These are phyloP conservation scores for Cymodocea nodosa DNA, from an alignment of 116 monocot species.

Conservation along the genomic window DNA sequence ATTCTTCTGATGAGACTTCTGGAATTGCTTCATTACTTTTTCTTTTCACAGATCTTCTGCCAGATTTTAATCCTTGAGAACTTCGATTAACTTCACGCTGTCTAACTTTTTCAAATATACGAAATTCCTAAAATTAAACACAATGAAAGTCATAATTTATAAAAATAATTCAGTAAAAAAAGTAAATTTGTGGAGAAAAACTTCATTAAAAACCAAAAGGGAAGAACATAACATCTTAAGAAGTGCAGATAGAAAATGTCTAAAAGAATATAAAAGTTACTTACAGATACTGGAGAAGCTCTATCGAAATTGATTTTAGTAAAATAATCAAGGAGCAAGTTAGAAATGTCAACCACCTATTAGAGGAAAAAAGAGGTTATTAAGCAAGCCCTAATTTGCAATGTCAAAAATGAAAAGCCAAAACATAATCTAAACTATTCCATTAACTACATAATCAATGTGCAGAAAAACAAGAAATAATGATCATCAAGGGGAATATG, in stretches of 20 bases:
- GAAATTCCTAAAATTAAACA: conserved; percentile 1
- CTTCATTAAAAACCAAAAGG: not conserved
- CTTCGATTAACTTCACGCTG: not conserved
- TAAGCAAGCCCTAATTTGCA: not conserved
- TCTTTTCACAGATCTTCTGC: not conserved
- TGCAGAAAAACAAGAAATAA: too few species aligned
- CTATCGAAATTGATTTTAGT: conserved; percentile 27
- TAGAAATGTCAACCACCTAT: conserved; percentile 70
- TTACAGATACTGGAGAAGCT: not conserved
- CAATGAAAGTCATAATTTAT: not conserved
- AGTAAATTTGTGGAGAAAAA: not conserved
- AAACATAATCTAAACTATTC: not conserved
- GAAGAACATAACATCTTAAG: not conserved
- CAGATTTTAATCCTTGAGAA: not conserved
- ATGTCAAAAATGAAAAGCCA: too few species aligned
- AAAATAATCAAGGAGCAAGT: conserved; percentile 41
- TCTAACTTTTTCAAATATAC: not conserved
- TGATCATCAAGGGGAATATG: too few species aligned
- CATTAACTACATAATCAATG: too few species aligned
- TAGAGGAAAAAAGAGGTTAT: conserved; percentile 7
- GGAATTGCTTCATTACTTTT: conserved; percentile 3
- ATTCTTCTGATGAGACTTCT: conserved; percentile 40
- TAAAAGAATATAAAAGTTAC: conserved; percentile 11
- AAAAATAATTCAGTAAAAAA: not conserved
- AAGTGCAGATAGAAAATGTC: not conserved